A percentile compares a stretch with the other conserved stretches of the same genome.
These are phyloP conservation scores for Trypanosomatidae sp. DNA, from an alignment of 208 protist genomes.

Conservation along the genomic window DNA sequence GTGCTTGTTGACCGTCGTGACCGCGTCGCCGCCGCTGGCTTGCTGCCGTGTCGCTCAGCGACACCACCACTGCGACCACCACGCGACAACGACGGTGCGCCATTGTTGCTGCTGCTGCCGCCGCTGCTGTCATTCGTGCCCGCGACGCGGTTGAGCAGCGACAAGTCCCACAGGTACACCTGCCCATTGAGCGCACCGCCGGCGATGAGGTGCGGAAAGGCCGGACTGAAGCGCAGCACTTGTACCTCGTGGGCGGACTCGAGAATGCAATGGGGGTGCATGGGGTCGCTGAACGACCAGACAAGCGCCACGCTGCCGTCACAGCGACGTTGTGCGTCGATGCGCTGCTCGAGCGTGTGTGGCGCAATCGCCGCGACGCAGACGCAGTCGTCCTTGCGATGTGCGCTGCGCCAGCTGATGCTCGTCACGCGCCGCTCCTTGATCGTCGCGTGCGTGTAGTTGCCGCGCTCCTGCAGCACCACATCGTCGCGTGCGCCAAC, in stretches of 20 bases:
- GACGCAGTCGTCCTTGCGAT: slow-evolving; percentile 50
- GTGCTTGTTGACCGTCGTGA: too few relatives aligned
- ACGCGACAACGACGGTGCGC: background rate
- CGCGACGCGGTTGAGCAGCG: slow-evolving; percentile 16
- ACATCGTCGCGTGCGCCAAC: slow-evolving; percentile 68
- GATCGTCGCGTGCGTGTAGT: slow-evolving; percentile 65
- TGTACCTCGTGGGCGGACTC: slow-evolving; percentile 82
- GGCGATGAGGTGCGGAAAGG: slow-evolving; percentile 58
- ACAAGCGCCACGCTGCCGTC: slow-evolving; percentile 68
- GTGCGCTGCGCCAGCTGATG: slow-evolving; percentile 68
- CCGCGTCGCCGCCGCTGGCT: too few relatives aligned
- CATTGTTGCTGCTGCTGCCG: background rate
- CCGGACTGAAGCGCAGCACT: slow-evolving; percentile 77
- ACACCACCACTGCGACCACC: background rate
- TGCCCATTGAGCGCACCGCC: slow-evolving; percentile 86
- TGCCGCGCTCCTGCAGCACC: slow-evolving; percentile 73
- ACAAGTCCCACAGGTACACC: slow-evolving; percentile 85
- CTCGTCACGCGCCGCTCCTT: slow-evolving; percentile 67
- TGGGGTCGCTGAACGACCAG: slow-evolving; percentile 84
- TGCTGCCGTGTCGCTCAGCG: too few relatives aligned
- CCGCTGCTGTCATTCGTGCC: slow-evolving; percentile 5
- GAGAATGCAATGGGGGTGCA: slow-evolving; percentile 82
- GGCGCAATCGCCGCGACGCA: slow-evolving; percentile 63
- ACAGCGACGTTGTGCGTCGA: slow-evolving; percentile 55
- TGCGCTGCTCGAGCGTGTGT: slow-evolving; percentile 46